Percentiles rank a stretch among this genome's conserved stretches.
phyloP scores from a whole-genome alignment of 345 rosid genomes.

The Chamaenerion angustifolium region DNA sequence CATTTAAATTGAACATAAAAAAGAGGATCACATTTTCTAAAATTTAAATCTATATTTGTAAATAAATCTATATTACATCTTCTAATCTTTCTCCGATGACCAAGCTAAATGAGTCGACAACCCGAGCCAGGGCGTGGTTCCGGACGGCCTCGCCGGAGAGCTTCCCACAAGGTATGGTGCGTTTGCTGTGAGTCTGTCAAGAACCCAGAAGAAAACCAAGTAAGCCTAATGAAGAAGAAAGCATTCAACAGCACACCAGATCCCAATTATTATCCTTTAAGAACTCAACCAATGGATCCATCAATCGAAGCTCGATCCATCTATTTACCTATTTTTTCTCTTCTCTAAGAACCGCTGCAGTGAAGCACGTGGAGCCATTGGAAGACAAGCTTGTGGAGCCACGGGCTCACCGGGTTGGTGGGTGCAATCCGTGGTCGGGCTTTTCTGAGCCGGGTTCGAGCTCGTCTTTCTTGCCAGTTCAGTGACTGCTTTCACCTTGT shows the following conservation, averaged over 20 bases:
- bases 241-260: too few relatives aligned
- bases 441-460: constrained; percentile 9
- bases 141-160: constrained; percentile 27
- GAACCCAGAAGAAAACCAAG: background rate
- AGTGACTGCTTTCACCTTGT: constrained; percentile 66
- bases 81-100: too few relatives aligned
- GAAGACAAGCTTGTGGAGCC: constrained; percentile 38
- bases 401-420: constrained; percentile 17
- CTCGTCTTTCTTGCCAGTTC: constrained; percentile 38
- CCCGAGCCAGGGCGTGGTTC: constrained; percentile 54
- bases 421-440: background rate
- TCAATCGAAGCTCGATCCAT: too few relatives aligned
- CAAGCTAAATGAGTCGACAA: constrained; percentile 32
- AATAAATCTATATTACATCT: too few relatives aligned
- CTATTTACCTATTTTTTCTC: constrained; percentile 92
- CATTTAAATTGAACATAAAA: too few relatives aligned
- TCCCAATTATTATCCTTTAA: background rate
- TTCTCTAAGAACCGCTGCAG: constrained; percentile 83
- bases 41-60: too few relatives aligned
- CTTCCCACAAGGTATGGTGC: constrained; percentile 40
- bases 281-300: too few relatives aligned
- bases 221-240: background rate
- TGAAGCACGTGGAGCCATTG: constrained; percentile 85
- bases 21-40: too few relatives aligned
- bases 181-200: constrained; percentile 11